A percentile compares a stretch with the other conserved stretches of the same genome.
Evolutionary conservation across 495 filamentous ascomycete genomes (phyloP).

Genomic region (Mytilinidion resinicola): DNA sequence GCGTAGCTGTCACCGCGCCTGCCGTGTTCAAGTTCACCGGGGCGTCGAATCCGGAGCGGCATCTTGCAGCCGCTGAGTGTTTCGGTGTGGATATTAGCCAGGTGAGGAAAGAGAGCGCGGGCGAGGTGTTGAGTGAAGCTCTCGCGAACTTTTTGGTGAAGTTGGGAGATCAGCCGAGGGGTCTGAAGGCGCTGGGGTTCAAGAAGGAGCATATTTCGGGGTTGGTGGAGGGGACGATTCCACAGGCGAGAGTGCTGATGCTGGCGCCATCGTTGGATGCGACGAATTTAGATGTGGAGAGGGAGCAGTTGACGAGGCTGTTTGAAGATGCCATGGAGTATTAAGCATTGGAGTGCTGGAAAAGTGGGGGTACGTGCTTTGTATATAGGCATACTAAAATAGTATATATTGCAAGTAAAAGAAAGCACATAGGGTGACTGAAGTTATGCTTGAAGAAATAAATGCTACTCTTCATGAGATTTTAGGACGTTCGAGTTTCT

Average conservation of each 20-base stretch:
- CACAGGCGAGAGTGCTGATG: slow-evolving; percentile 85
- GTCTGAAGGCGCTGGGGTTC: slow-evolving; percentile 80
- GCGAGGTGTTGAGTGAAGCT: slow-evolving; percentile 77
- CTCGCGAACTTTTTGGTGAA: slow-evolving; percentile 69
- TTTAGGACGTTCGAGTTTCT: no score
- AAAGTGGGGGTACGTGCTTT: no score
- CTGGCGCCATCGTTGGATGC: slow-evolving; percentile 75
- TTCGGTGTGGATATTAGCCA: slow-evolving; percentile 86
- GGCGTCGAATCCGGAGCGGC: slow-evolving; percentile 82
- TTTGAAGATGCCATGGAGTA: slow-evolving; percentile 64
- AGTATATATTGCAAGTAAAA: no score
- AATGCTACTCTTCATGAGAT: no score
- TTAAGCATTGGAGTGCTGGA: slow-evolving; percentile 17
- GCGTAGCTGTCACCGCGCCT: slow-evolving; percentile 88
- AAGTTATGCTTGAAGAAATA: no score
- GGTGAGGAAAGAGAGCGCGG: slow-evolving; percentile 80
- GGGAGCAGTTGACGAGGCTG: slow-evolving; percentile 57
- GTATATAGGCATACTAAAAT: no score
- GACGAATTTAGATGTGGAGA: slow-evolving; percentile 55
- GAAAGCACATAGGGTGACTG: no score
- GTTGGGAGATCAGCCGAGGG: slow-evolving; percentile 84
- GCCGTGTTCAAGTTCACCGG: slow-evolving; percentile 92
- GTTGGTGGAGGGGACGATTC: slow-evolving; percentile 89
- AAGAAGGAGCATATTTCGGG: slow-evolving; percentile 62
- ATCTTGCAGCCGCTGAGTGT: slow-evolving; percentile 78